A percentile compares a stretch with the other conserved stretches of the same genome.
These are phyloP conservation scores for Sphaerobolus stellatus DNA, from an alignment of 1,284 basidiomycete species.

Conservation along the genomic window DNA sequence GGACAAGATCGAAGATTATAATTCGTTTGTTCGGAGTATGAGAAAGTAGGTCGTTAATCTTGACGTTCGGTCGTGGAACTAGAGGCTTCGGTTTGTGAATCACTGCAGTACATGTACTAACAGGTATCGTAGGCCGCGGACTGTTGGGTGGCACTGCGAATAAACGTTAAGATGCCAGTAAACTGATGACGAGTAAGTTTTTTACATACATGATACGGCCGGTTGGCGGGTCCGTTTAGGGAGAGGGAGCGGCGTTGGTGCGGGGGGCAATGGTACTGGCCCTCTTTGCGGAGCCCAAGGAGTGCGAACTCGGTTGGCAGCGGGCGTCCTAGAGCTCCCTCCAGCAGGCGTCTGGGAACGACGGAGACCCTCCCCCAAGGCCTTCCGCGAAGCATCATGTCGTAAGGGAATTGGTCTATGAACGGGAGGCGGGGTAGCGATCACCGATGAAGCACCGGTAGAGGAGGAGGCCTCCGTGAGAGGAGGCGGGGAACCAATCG, in stretches of 20 bases:
- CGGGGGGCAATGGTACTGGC: not conserved
- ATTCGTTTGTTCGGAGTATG: constrained; percentile 2
- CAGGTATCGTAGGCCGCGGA: not conserved
- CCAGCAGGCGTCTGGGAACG: not conserved
- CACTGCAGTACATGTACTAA: no score
- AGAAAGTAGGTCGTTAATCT: not conserved
- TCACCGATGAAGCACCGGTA: not conserved
- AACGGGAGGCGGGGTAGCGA: no score
- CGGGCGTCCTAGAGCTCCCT: not conserved
- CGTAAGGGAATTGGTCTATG: no score
- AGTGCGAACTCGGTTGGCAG: not conserved
- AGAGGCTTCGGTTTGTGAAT: no score
- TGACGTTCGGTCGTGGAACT: no score
- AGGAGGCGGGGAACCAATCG: constrained; percentile 8
- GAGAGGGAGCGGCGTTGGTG: not conserved
- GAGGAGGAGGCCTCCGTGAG: constrained; percentile 10
- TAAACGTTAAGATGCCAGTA: not conserved
- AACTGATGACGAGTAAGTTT: not conserved
- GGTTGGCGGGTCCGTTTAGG: not conserved
- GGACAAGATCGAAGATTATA: constrained; percentile 4
- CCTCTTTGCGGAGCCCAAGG: constrained; percentile 7
- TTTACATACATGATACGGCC: constrained; percentile 3
- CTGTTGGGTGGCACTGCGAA: not conserved
- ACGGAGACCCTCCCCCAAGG: no score
- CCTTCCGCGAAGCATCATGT: no score